A percentile compares a stretch with the other conserved stretches of the same genome.
These are phyloP conservation scores for Dalechampia spathulata DNA, from an alignment of 441 rosid species.

Conservation along the genomic window DNA sequence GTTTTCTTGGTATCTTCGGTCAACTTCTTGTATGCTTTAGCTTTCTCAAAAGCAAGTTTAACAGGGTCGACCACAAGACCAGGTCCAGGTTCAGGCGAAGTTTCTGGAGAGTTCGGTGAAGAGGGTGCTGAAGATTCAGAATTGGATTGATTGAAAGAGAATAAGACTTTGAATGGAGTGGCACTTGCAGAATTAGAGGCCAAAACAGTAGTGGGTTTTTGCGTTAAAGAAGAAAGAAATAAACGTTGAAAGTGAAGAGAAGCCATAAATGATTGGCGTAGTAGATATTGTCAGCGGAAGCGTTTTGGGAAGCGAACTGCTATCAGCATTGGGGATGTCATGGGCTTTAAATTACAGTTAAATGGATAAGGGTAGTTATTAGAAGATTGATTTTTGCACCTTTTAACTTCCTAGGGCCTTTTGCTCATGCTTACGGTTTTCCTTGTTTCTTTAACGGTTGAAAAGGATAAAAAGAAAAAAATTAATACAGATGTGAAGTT, in stretches of 20 bases:
- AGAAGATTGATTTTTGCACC: no score
- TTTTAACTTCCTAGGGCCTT: no score
- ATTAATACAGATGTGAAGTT: no score
- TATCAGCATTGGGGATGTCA: no score
- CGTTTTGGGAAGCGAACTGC: background rate
- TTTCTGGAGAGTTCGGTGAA: slow-evolving; percentile 20
- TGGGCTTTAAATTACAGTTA: slow-evolving; percentile 1
- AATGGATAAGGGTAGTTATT: slow-evolving; percentile 3
- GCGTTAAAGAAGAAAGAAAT: slow-evolving; percentile 36
- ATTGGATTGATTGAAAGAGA: slow-evolving; percentile 30
- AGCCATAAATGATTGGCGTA: slow-evolving; percentile 28
- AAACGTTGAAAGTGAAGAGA: slow-evolving; percentile 30
- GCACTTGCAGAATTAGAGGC: slow-evolving; percentile 18
- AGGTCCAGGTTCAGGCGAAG: slow-evolving; percentile 21
- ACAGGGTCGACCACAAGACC: slow-evolving; percentile 43
- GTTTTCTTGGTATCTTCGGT: slow-evolving; percentile 7
- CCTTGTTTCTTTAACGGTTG: no score
- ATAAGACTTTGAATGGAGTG: slow-evolving; percentile 24
- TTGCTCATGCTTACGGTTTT: no score
- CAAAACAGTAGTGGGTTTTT: slow-evolving; percentile 24
- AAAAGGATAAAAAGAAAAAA: no score
- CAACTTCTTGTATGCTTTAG: slow-evolving; percentile 44
- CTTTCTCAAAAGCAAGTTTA: slow-evolving; percentile 61
- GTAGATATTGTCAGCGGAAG: background rate
- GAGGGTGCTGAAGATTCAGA: slow-evolving; percentile 24